Evolutionary conservation across 805 yeast genomes (phyloP).

Genomic region (Saccharomycopsis vini): DNA sequence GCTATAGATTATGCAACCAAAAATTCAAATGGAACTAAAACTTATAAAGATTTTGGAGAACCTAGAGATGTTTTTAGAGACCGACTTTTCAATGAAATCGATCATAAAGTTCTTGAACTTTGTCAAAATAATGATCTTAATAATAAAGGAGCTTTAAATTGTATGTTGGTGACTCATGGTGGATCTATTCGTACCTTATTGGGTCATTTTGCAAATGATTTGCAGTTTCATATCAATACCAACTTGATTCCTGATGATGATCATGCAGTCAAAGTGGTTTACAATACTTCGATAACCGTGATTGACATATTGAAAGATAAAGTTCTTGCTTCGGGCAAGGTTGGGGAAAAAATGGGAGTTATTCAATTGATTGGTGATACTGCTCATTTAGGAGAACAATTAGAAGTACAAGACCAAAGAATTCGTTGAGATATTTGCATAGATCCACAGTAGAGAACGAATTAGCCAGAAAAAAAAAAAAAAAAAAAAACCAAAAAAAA

Average conservation of each 20-base stretch:
- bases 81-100: constrained; percentile 43
- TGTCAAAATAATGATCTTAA: constrained; percentile 22
- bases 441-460: no score
- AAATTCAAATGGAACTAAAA: neutral
- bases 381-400: constrained; percentile 50
- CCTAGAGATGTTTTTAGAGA: constrained; percentile 33
- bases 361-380: constrained; percentile 49
- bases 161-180: constrained; percentile 68
- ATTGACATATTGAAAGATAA: constrained; percentile 43
- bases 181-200: constrained; percentile 63
- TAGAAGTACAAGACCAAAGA: constrained; percentile 40
- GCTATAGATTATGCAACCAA: constrained; percentile 40
- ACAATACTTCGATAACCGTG: constrained; percentile 65
- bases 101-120: constrained; percentile 32
- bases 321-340: constrained; percentile 35
- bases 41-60: constrained; percentile 62
- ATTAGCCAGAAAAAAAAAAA: no score
- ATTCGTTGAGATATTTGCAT: no score
- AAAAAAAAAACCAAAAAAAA: neutral
- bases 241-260: constrained; percentile 28
- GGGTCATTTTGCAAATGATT: constrained; percentile 36
- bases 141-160: constrained; percentile 36
- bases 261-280: constrained; percentile 33
- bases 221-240: constrained; percentile 26
- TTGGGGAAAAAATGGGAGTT: constrained; percentile 24